Conservation (phyloP, 1,284 basidiomycete genomes). For the Entoloma clypeatum region DNA sequence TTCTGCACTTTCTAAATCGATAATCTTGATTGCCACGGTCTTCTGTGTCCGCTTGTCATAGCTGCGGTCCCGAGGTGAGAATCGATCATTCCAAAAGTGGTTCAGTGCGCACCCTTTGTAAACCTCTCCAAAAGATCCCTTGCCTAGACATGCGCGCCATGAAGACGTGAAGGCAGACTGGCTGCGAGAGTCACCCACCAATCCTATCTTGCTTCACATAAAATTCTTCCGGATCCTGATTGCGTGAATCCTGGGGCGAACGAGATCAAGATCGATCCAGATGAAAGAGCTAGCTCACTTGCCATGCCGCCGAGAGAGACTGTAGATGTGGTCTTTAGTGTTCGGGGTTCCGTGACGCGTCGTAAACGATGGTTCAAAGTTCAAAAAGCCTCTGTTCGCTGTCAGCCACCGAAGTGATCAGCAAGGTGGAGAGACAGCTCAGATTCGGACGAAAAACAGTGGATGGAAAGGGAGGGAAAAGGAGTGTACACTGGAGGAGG, state of each 20-base stretch:
- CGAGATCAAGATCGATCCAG: conserved; percentile 23
- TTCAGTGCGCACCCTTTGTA: conserved; percentile 76
- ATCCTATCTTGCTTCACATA: conserved; percentile 97
- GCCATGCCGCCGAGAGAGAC: conserved; percentile 30
- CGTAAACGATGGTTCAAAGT: conserved; percentile 22
- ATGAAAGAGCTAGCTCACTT: background rate
- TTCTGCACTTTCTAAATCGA: conserved; percentile 97
- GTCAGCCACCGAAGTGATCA: conserved; percentile 1
- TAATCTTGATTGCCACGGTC: conserved; percentile 97
- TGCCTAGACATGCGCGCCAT: conserved; percentile 50
- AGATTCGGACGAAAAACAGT: conserved; percentile 10
- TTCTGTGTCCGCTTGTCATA: conserved; percentile 91
- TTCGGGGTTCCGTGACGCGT: conserved; percentile 34
- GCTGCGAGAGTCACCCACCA: conserved; percentile 49
- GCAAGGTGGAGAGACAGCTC: conserved; percentile 8
- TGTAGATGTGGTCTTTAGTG: conserved; percentile 16
- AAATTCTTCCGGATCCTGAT: conserved; percentile 88
- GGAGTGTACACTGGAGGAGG: conserved; percentile 11
- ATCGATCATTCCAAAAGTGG: conserved; percentile 10
- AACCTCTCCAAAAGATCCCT: conserved; percentile 97
- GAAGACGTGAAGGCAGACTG: conserved; percentile 11
- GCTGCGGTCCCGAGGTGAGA: conserved; percentile 35
- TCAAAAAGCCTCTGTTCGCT: conserved; percentile 4
- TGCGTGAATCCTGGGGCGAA: conserved; percentile 53
- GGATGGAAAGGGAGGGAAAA: conserved; percentile 11